phyloP scores from a whole-genome alignment of 2,329 filamentous ascomycete species.

The Paraphaeosphaeria sporulosa region DNA sequence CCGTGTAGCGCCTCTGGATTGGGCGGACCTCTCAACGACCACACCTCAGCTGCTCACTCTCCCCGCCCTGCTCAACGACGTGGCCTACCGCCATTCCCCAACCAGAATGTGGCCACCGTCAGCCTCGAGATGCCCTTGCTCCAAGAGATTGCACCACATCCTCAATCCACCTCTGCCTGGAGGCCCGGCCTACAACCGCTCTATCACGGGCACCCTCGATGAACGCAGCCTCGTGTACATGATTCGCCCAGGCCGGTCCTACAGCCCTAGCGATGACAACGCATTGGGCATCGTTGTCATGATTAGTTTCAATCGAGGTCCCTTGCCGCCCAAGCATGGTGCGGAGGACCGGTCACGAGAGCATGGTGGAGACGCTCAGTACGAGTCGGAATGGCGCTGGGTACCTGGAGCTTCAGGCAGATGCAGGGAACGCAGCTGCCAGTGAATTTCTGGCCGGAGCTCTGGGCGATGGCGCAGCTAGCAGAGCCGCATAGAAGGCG shows the following conservation, averaged over 20 bases:
- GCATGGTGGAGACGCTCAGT: neutral
- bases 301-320: constrained; percentile 39
- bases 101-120: constrained; percentile 47
- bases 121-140: constrained; percentile 35
- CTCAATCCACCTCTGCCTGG: constrained; percentile 36
- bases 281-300: constrained; percentile 40
- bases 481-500: constrained; percentile 13
- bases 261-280: constrained; percentile 27
- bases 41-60: constrained; percentile 9
- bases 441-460: neutral
- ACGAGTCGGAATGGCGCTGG: constrained; percentile 18
- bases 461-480: neutral
- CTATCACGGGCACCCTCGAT: constrained; percentile 40
- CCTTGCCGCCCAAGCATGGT: neutral
- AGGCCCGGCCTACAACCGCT: constrained; percentile 18
- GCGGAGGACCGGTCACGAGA: constrained; percentile 2
- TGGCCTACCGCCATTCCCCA: constrained; percentile 36
- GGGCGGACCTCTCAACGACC: constrained; percentile 12
- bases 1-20: constrained; percentile 39
- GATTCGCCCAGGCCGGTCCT: constrained; percentile 34
- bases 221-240: constrained; percentile 46
- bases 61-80: constrained; percentile 20
- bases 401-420: constrained; percentile 1
- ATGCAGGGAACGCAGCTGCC: constrained; percentile 9
- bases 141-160: constrained; percentile 40